Evolutionary conservation across 495 filamentous ascomycete genomes (phyloP).

Genomic region (Tirmania nivea): DNA sequence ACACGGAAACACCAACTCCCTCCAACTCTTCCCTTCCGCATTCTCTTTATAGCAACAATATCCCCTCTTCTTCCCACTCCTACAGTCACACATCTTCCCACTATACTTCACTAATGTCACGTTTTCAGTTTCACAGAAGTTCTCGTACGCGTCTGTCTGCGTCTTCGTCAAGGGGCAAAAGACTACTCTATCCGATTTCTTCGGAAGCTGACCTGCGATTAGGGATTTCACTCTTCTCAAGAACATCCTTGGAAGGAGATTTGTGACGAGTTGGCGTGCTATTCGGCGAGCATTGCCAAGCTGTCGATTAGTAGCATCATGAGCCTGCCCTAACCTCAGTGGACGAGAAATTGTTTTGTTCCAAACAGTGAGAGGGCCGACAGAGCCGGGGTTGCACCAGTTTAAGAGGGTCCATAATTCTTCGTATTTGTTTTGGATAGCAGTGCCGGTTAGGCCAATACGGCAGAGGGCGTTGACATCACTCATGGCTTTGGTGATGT

Average conservation of each 20-base stretch:
- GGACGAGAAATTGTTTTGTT: slow-evolving; percentile 53
- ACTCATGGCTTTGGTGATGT: slow-evolving; percentile 72
- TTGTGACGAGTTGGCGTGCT: slow-evolving; percentile 65
- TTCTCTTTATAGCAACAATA: slow-evolving; percentile 56
- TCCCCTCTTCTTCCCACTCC: slow-evolving; percentile 45
- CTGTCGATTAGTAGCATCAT: slow-evolving; percentile 73
- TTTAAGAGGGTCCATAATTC: slow-evolving; percentile 93
- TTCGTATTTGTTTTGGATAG: slow-evolving; percentile 92
- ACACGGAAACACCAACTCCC: slow-evolving; percentile 61
- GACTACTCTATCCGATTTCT: slow-evolving; percentile 83
- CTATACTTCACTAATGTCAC: slow-evolving; percentile 46
- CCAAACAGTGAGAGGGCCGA: slow-evolving; percentile 65
- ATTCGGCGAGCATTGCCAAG: slow-evolving; percentile 62
- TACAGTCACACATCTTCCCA: slow-evolving; percentile 47
- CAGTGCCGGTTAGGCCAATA: slow-evolving; percentile 85
- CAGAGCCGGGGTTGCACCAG: slow-evolving; percentile 81
- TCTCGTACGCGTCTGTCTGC: slow-evolving; percentile 70
- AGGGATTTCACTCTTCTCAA: slow-evolving; percentile 80
- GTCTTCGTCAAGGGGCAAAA: slow-evolving; percentile 78
- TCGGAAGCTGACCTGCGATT: slow-evolving; percentile 85
- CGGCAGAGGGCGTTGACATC: slow-evolving; percentile 78
- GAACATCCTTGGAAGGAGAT: slow-evolving; percentile 81
- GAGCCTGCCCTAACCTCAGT: slow-evolving; percentile 67
- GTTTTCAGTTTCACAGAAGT: slow-evolving; percentile 48
- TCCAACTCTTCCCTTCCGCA: slow-evolving; percentile 43